Percentiles rank a stretch among this genome's conserved stretches.
These are phyloP conservation scores for Thalia dealbata DNA, from an alignment of 176 grass and related monocot species.

Conservation along the genomic window DNA sequence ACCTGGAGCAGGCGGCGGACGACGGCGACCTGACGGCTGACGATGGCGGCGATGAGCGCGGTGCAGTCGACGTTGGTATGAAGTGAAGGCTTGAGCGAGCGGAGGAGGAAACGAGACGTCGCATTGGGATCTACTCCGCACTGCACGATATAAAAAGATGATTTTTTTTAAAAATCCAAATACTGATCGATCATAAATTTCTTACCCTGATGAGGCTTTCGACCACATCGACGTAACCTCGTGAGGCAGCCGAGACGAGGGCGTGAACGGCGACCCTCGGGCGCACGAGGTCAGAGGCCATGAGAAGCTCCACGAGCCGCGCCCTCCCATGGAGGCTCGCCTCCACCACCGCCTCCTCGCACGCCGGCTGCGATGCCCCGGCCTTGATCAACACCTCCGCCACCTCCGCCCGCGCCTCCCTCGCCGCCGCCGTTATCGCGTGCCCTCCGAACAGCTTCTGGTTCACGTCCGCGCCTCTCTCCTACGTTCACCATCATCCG, in stretches of 20 bases:
- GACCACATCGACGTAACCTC: conserved; percentile 67
- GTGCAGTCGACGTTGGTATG: conserved; percentile 84
- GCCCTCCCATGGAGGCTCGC: conserved; percentile 58
- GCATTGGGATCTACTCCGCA: conserved; percentile 68
- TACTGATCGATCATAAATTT: no score
- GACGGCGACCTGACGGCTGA: conserved; percentile 64
- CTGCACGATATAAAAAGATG: conserved; percentile 24
- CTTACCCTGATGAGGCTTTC: conserved; percentile 66
- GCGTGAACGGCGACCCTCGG: conserved; percentile 59
- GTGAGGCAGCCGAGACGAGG: conserved; percentile 60
- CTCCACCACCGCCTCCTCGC: conserved; percentile 96
- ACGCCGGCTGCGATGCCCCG: conserved; percentile 74
- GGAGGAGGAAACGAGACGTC: conserved; percentile 65
- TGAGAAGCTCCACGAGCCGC: conserved; percentile 53
- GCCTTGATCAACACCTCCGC: conserved; percentile 61
- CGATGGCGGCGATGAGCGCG: conserved; percentile 69
- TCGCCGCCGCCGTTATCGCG: conserved; percentile 58
- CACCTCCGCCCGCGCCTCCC: conserved; percentile 64
- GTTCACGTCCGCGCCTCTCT: conserved; percentile 78
- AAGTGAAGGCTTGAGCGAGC: conserved; percentile 73
- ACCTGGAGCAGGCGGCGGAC: conserved; percentile 78
- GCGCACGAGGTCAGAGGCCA: conserved; percentile 74
- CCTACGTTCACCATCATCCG: conserved; percentile 30
- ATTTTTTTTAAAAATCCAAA: no score
- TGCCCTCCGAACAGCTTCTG: conserved; percentile 70